These are phyloP conservation scores for Neurospora tetrasperma DNA, from an alignment of 495 filamentous ascomycete species.

Conservation along the genomic window DNA sequence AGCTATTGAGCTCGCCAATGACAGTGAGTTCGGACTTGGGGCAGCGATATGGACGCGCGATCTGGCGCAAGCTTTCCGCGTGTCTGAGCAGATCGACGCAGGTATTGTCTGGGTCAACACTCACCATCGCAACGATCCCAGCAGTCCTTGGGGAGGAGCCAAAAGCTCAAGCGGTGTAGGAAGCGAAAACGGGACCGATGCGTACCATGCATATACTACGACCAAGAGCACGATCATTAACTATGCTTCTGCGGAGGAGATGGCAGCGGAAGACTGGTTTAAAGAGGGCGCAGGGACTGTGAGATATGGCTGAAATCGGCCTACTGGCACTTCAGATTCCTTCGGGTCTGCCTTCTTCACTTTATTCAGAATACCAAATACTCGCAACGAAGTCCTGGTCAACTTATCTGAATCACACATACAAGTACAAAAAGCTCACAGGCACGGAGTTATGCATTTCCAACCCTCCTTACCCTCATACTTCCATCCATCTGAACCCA, in stretches of 20 bases:
- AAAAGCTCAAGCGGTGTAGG: constrained; percentile 44
- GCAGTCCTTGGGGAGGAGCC: constrained; percentile 49
- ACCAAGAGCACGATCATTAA: constrained; percentile 51
- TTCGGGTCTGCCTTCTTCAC: background rate
- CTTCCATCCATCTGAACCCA: background rate
- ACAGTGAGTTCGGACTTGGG: constrained; percentile 41
- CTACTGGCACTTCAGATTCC: background rate
- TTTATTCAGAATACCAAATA: background rate
- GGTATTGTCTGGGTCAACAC: constrained; percentile 56
- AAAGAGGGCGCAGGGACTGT: constrained; percentile 31
- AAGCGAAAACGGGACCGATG: constrained; percentile 48
- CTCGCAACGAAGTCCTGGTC: background rate
- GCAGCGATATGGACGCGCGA: constrained; percentile 51
- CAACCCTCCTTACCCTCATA: background rate
- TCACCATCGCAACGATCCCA: constrained; percentile 52
- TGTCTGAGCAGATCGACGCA: constrained; percentile 45
- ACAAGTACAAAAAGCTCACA: background rate
- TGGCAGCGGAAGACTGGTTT: constrained; percentile 40
- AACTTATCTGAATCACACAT: background rate
- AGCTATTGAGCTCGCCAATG: constrained; percentile 37
- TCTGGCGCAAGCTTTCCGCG: constrained; percentile 45
- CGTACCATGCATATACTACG: constrained; percentile 47
- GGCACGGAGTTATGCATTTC: background rate
- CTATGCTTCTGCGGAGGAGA: constrained; percentile 36
- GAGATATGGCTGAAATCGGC: constrained; percentile 29